Evolutionary conservation across 1,284 basidiomycete species (phyloP).

Genomic region (Chalciporus sp.): DNA sequence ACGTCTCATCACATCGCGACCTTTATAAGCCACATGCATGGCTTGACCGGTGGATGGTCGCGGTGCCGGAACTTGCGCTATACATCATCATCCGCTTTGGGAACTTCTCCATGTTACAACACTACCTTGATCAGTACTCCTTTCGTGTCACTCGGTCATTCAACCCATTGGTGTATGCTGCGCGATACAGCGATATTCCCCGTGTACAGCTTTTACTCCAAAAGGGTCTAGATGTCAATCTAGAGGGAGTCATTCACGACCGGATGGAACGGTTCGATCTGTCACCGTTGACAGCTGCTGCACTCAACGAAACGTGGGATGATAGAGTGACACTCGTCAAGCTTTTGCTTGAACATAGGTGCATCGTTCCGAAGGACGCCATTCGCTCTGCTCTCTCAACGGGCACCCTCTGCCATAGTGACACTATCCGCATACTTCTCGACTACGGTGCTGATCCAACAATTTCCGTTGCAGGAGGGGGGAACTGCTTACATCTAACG

Average conservation of each 20-base stretch:
- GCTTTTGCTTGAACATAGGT: background rate
- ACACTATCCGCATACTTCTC: background rate
- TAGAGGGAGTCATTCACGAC: background rate
- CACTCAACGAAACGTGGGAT: background rate
- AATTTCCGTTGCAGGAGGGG: background rate
- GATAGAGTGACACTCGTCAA: background rate
- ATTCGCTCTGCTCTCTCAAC: background rate
- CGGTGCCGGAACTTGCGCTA: background rate
- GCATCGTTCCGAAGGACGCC: background rate
- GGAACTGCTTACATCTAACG: background rate
- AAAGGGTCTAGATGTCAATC: conserved; percentile 2
- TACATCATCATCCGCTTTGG: background rate
- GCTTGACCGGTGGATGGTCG: background rate
- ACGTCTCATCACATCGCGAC: background rate
- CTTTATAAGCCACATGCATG: no score
- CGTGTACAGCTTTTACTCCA: conserved; percentile 3
- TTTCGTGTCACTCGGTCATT: background rate
- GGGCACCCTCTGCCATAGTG: no score
- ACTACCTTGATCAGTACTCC: conserved; percentile 1
- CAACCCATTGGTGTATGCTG: background rate
- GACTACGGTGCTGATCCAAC: background rate
- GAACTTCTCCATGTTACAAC: background rate
- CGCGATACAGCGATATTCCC: background rate
- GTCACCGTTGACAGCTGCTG: background rate
- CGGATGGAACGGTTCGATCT: no score